These are phyloP conservation scores for Pseudogymnoascus pannorum DNA, from an alignment of 2,329 filamentous ascomycete genomes.

Conservation along the genomic window DNA sequence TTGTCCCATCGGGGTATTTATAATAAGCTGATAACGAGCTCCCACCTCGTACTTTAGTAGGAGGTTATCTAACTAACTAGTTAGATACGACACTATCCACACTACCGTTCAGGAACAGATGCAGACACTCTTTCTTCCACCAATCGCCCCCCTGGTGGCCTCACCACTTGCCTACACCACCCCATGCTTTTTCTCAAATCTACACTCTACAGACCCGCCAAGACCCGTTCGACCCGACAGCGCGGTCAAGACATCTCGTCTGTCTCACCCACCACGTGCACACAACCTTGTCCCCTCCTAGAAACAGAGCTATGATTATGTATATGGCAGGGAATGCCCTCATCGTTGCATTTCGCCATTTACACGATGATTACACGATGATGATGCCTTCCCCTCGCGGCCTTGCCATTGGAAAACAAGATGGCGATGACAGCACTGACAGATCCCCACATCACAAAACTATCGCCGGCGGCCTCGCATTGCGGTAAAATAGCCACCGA, in stretches of 20 bases:
- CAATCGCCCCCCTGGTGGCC: background rate
- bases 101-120: background rate
- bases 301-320: background rate
- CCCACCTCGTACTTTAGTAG: background rate
- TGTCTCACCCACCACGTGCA: background rate
- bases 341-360: background rate
- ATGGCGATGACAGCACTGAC: too few relatives aligned
- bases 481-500: background rate
- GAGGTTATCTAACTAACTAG: background rate
- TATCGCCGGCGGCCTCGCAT: background rate
- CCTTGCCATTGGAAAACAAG: background rate
- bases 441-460: background rate
- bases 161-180: background rate
- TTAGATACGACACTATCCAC: background rate
- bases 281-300: background rate
- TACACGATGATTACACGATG: background rate
- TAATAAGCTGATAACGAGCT: background rate
- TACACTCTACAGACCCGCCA: background rate
- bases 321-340: background rate
- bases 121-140: background rate
- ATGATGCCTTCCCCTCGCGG: background rate
- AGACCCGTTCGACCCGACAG: background rate
- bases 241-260: background rate
- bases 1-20: background rate
- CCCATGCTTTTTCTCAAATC: background rate